Evolutionary conservation across 495 filamentous ascomycete genomes (phyloP), one percentile per base, ranked within the genome.

Genomic region (Xylaria cubensis): DNA sequence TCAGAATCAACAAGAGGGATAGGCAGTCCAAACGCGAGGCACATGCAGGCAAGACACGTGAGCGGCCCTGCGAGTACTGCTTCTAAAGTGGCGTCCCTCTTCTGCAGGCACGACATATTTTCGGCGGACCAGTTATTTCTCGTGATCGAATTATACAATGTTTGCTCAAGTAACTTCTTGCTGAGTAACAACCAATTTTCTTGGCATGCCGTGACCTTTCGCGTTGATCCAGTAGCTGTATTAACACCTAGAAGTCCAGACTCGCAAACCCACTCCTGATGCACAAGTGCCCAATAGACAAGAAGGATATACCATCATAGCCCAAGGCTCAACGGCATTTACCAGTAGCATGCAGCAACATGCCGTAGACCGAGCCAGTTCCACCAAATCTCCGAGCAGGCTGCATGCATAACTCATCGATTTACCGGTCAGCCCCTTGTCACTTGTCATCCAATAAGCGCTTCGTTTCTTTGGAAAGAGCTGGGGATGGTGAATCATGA

Each of bases 371-470:
- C 74, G 76, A 29, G 17, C 29, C 61, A 66, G 73, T 74, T 63
- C 21, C 70, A 78, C 77, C 68, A 74, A 79, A 75, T 76, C 74
- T 77, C 74, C 74, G 76, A 74, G 39, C 42, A 74, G 75, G 77
- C 72, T 76, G 53, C 63, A 64, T 77, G 74, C 77, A 79, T 76
- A 42, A 32, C 51, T 53, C 64, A 39, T 65, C 62, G 69, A 71
- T 50, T 65, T 50, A 42, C 59, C 46, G 63, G 34, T 53, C 66
- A 39, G 29, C n/a, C 59, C 59, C 53, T 26, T 4, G 58, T 21
- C 17, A 21, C 58, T 61, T 7, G 39, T 32, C n/a, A 13, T 39
- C 48, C 66, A 58, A 58, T 55, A 36, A 42, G n/a, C 17, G n/a
- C 39, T n/a, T 24, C 24, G 29, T 51, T 21, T 24, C 29, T 29